These are phyloP conservation scores for Spizellomyces punctatus DNA, from an alignment of 192 early-diverging fungal genomes.

Conservation along the genomic window DNA sequence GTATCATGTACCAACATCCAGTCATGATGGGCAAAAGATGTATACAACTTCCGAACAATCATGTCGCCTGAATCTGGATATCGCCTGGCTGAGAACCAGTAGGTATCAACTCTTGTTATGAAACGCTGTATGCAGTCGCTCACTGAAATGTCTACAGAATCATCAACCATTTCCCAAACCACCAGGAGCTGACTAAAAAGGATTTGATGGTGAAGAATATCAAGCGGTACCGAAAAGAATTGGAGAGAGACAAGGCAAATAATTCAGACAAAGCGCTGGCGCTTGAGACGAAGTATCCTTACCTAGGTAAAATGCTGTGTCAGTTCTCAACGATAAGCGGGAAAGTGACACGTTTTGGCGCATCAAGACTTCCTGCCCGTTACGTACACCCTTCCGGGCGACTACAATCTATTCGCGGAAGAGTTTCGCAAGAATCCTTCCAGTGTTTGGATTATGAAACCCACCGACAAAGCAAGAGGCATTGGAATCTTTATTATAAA, in stretches of 20 bases:
- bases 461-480: slow-evolving; percentile 62
- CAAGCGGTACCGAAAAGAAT: slow-evolving; percentile 57
- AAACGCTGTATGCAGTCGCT: neutral
- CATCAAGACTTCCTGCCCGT: slow-evolving; percentile 54
- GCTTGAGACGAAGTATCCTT: slow-evolving; percentile 10
- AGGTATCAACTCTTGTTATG: slow-evolving; percentile 1
- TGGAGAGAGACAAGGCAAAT: slow-evolving; percentile 44
- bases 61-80: slow-evolving; percentile 60
- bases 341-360: too few relatives aligned
- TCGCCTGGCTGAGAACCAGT: slow-evolving; percentile 55
- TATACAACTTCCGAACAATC: slow-evolving; percentile 53
- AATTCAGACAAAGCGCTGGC: neutral
- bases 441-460: slow-evolving; percentile 67
- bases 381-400: slow-evolving; percentile 58
- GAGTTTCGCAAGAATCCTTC: slow-evolving; percentile 56
- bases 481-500: slow-evolving; percentile 66
- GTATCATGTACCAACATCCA: neutral
- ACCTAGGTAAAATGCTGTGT: slow-evolving; percentile 7
- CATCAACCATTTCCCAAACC: slow-evolving; percentile 65
- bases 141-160: slow-evolving; percentile 28
- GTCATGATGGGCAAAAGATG: slow-evolving; percentile 15
- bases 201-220: slow-evolving; percentile 67
- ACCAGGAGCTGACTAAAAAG: slow-evolving; percentile 60
- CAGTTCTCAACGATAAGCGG: too few relatives aligned
- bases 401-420: slow-evolving; percentile 64